A percentile compares a stretch with the other conserved stretches of the same genome.
Evolutionary conservation across 768 basidiomycete species (phyloP).

Genomic region (Tremella fuciformis): DNA sequence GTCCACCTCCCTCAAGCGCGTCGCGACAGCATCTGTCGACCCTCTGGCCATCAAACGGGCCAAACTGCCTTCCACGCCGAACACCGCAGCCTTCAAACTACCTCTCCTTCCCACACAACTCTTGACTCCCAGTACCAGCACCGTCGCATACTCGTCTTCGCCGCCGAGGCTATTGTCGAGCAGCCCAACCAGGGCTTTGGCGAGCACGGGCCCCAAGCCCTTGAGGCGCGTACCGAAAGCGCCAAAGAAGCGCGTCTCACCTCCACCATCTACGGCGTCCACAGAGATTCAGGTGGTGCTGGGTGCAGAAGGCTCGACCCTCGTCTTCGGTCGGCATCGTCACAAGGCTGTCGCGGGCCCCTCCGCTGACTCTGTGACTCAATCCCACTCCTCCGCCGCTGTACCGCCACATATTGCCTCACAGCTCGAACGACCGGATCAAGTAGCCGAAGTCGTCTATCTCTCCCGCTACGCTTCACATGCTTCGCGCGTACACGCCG

Average conservation of each 20-base stretch:
- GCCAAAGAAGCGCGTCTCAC: not conserved
- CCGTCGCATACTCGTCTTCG: slow-evolving; percentile 42
- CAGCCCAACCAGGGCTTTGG: not conserved
- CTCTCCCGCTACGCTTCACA: slow-evolving; percentile 36
- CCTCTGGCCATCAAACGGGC: not conserved
- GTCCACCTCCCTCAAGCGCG: no score
- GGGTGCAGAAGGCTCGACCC: slow-evolving; percentile 9
- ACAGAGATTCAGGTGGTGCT: not conserved
- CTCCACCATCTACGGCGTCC: not conserved
- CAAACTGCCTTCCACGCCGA: not conserved
- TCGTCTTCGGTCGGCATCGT: slow-evolving; percentile 41
- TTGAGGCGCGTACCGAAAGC: not conserved
- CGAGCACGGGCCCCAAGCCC: no score
- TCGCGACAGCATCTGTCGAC: no score
- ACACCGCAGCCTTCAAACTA: not conserved
- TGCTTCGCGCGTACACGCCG: slow-evolving; percentile 43
- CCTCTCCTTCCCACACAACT: not conserved
- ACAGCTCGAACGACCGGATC: slow-evolving; percentile 8
- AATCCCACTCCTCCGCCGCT: slow-evolving; percentile 4
- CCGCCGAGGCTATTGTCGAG: slow-evolving; percentile 14
- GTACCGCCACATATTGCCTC: no score
- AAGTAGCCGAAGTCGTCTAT: slow-evolving; percentile 10
- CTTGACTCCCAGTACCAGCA: slow-evolving; percentile 35
- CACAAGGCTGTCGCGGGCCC: slow-evolving; percentile 13
- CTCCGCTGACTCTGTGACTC: slow-evolving; percentile 3